Evolutionary conservation across 768 basidiomycete genomes (phyloP), one percentile per base, ranked within the genome.

Genomic region (Mycena floridula): DNA sequence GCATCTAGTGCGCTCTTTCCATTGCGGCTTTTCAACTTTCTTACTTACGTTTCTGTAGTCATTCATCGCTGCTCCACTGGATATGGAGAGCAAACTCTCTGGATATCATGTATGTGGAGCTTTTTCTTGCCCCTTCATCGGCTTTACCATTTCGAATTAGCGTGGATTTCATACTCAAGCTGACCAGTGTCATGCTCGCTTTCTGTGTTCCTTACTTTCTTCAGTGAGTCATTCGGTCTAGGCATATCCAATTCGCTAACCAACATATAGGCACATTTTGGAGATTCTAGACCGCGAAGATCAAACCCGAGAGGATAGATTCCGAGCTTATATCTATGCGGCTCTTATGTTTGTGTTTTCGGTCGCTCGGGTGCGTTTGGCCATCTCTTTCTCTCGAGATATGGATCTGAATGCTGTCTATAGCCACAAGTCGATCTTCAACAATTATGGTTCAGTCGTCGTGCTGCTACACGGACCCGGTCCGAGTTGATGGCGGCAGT

Each of bases 181-280:
- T 82, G 47, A 55, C 82, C 45, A 81, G 81, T 51, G 81, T 92
- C 25, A 24, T 75, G 0, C 83, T 90, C 65, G 85, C 84, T 52
- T 95, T 91, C 61, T 72, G 80, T 0, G 76, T 77, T 0, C 92
- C 92, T 6, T 91, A 82, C 67, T 92, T 94, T 67, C 72, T 95
- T 37, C 89, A 88, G 78, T 80, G 40, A 45, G n/a, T n/a, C n/a
- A n/a, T n/a, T n/a, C n/a, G n/a, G n/a, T n/a, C n/a, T n/a, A n/a
- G n/a, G n/a, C n/a, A n/a, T n/a, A n/a, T n/a, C n/a, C n/a, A n/a
- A n/a, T n/a, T n/a, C n/a, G n/a, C n/a, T n/a, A n/a, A 72, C 61
- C 4, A 37, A 28, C 16, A 20, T 8, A 32, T 25, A 78, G 76
- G 26, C 68, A 62, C 26, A 83, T 87, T 48, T 70, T 86, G 8